A percentile compares a stretch with the other conserved stretches of the same genome.
Conservation (phyloP, 1,284 basidiomycete species). For the Cryptococcus floricola region DNA sequence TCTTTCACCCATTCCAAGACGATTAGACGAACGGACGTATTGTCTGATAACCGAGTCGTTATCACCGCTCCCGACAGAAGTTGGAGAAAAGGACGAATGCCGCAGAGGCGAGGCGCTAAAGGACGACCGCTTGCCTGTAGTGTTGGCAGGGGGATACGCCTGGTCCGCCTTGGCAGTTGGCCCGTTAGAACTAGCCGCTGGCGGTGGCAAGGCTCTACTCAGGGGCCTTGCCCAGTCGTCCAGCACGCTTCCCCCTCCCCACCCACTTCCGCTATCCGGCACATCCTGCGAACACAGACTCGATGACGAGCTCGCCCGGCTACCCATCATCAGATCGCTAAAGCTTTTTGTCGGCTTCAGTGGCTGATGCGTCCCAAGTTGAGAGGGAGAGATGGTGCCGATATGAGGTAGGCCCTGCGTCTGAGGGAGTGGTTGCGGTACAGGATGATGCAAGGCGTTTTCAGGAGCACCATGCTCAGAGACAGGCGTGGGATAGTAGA, state of each 20-base stretch:
- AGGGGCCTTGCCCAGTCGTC: slow-evolving; percentile 28
- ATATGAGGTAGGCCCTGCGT: slow-evolving; percentile 12
- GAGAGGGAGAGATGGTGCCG: slow-evolving; percentile 38
- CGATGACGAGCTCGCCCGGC: slow-evolving; percentile 34
- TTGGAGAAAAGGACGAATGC: not conserved
- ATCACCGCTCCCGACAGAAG: slow-evolving; percentile 2
- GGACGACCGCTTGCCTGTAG: not conserved
- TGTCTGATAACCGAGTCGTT: slow-evolving; percentile 23
- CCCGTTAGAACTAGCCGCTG: not conserved
- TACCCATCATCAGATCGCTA: slow-evolving; percentile 33
- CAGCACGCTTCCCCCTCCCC: slow-evolving; percentile 3
- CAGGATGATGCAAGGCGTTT: too few species aligned
- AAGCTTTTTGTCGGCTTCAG: slow-evolving; percentile 36
- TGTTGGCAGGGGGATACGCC: too few species aligned
- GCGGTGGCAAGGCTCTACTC: slow-evolving; percentile 13
- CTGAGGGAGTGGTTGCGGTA: not conserved
- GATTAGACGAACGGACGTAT: slow-evolving; percentile 77
- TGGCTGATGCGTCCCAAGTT: slow-evolving; percentile 26
- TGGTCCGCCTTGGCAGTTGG: too few species aligned
- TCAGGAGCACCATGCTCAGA: too few species aligned
- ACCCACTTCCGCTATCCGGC: slow-evolving; percentile 21
- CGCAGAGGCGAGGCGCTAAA: not conserved
- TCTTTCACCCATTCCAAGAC: slow-evolving; percentile 84
- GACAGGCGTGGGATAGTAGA: too few species aligned
- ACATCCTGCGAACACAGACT: slow-evolving; percentile 31